A percentile compares a stretch with the other conserved stretches of the same genome.
These are phyloP conservation scores for Arctium lappa DNA, from an alignment of 129 eudicot genomes.

Conservation along the genomic window DNA sequence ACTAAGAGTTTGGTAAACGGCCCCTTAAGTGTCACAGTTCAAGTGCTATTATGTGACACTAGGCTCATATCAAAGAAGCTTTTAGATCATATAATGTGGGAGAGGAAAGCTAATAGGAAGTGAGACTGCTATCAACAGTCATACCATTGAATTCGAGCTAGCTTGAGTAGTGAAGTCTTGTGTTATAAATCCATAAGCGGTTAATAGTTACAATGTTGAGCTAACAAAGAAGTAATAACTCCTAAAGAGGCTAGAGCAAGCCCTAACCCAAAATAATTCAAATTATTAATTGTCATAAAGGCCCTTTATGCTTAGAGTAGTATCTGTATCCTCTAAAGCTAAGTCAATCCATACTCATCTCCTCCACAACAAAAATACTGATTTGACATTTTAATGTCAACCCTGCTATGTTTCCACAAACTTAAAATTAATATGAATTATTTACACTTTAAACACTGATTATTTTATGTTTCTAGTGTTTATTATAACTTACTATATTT, in stretches of 20 bases:
- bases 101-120: too few species aligned
- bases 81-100: too few species aligned
- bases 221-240: neutral
- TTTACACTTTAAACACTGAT: neutral
- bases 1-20: too few species aligned
- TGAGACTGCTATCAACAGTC: too few species aligned
- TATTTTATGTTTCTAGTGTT: conserved; percentile 6
- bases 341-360: neutral
- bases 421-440: neutral
- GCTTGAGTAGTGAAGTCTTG: neutral
- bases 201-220: neutral
- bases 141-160: neutral
- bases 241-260: neutral
- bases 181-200: neutral
- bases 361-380: neutral
- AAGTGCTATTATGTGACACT: neutral
- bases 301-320: neutral
- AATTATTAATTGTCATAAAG: neutral
- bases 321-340: neutral
- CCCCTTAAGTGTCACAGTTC: neutral
- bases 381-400: neutral
- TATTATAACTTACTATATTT: conserved; percentile 10
- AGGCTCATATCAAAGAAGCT: neutral
- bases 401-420: neutral
- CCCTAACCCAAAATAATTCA: neutral